Evolutionary conservation across 139 green algal genomes (phyloP), one percentile per base, ranked within the genome.

Genomic region (Pleodorina starrii): DNA sequence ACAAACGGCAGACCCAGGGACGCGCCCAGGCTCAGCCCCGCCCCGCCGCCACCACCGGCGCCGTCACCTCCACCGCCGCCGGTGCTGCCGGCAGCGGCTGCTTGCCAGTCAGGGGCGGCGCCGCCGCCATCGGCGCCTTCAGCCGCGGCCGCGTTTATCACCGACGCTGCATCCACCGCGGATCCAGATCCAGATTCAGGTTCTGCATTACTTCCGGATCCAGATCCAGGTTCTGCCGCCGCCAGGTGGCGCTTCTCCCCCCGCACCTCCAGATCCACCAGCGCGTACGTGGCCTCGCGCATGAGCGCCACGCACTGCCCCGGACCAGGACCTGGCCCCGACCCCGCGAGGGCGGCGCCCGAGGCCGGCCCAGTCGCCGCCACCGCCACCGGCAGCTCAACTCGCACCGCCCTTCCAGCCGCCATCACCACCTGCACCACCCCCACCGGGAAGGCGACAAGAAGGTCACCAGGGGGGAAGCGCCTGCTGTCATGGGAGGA

Each of bases 211-310:
- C n/a, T n/a, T n/a, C n/a, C n/a, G n/a, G n/a, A n/a, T n/a, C 54
- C 54, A 5, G 54, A 12, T 66, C 54, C 54, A 21, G 54, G 25
- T 66, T 66, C 54, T 66, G 21, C 54, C 54, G 7, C 29, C 60
- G 66, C 66, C 44, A 81, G 42, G 48, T 42, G 32, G 2, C 46
- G 66, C 35, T 27, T 43, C 69, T 88, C 83, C 4, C 46, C 83
- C 12, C 35, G 32, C 66, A 57, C 90, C 50, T 94, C 87, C 73
- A 91, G 57, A 36, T 77, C 83, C 29, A 51, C 35, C 40, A 93
- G 63, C 27, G 81, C 85, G 42, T 92, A 91, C 10, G 83, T 91
- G 23, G 91, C 86, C 35, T 79, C 85, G 7, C 69, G 73, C 69
- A 89, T 85, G n/a, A 87, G 66, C 29, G 50, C 40, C 23, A 87